Evolutionary conservation across 2,329 filamentous ascomycete genomes (phyloP).

Genomic region (Cadophora gregata): DNA sequence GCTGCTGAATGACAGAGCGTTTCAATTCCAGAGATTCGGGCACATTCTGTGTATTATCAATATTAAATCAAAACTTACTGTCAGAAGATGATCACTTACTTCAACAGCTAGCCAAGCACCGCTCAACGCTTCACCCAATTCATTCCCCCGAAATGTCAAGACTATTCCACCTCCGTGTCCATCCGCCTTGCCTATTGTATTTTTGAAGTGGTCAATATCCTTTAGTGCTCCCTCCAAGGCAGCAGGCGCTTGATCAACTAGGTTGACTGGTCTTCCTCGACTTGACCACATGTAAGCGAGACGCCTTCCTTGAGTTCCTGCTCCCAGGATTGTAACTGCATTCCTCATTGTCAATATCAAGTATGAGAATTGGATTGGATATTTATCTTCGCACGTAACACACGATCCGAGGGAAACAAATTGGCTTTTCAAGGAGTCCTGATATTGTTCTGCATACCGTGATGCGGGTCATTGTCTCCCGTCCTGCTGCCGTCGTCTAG

Average conservation of each 20-base stretch:
- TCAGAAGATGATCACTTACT: conserved; percentile 30
- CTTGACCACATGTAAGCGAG: conserved; percentile 48
- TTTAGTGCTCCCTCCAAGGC: conserved; percentile 41
- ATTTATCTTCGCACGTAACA: background rate
- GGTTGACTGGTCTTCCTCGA: conserved; percentile 42
- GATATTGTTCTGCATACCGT: background rate
- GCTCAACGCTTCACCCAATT: conserved; percentile 32
- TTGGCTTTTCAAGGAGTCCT: too few species aligned
- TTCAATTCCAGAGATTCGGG: conserved; percentile 52
- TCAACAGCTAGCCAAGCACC: conserved; percentile 46
- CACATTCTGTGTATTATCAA: conserved; percentile 36
- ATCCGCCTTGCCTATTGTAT: conserved; percentile 38
- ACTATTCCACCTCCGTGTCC: conserved; percentile 26
- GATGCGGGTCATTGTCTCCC: background rate
- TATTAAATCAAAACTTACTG: background rate
- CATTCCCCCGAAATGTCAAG: conserved; percentile 22
- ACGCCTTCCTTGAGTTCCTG: conserved; percentile 46
- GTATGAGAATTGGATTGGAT: background rate
- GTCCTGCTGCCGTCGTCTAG: background rate
- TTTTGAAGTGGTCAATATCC: conserved; percentile 41
- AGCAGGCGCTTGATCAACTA: conserved; percentile 43
- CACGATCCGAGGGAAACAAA: too few species aligned
- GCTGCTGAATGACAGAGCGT: conserved; percentile 46
- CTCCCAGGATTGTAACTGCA: conserved; percentile 42
- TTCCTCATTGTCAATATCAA: conserved; percentile 1